Evolutionary conservation across 306 rosid species (phyloP).

Genomic region (Castanospermum australe): DNA sequence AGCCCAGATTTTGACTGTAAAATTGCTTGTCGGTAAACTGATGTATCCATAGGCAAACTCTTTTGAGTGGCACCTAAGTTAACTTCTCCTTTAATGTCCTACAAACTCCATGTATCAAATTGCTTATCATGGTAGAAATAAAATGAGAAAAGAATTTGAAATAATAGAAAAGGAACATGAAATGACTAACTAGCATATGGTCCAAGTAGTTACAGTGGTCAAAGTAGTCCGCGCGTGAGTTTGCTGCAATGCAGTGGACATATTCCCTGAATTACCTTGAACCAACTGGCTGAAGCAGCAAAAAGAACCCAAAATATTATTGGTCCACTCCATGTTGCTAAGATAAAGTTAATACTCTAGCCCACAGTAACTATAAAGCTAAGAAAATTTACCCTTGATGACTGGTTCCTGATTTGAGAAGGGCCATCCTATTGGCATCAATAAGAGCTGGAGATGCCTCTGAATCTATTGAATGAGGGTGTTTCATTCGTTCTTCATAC

Average conservation of each 20-base stretch:
- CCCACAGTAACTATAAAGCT: background rate
- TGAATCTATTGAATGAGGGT: slow-evolving; percentile 74
- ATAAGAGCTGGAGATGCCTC: slow-evolving; percentile 67
- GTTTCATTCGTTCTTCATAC: slow-evolving; percentile 84
- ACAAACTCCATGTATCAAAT: slow-evolving; percentile 36
- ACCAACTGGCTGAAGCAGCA: slow-evolving; percentile 64
- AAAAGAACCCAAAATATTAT: slow-evolving; percentile 32
- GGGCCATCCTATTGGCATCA: slow-evolving; percentile 75
- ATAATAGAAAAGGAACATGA: background rate
- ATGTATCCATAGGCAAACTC: slow-evolving; percentile 78
- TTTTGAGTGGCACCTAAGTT: slow-evolving; percentile 58
- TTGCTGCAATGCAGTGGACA: slow-evolving; percentile 75
- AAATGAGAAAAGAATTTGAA: slow-evolving; percentile 1
- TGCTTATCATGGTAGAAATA: slow-evolving; percentile 28
- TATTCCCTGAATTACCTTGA: slow-evolving; percentile 73
- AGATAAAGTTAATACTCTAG: slow-evolving; percentile 16
- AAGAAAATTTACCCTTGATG: slow-evolving; percentile 69
- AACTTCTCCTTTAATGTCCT: slow-evolving; percentile 77
- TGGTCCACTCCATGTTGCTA: background rate
- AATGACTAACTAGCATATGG: slow-evolving; percentile 21
- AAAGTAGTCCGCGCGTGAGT: slow-evolving; percentile 65
- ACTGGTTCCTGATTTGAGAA: slow-evolving; percentile 66
- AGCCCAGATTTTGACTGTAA: slow-evolving; percentile 79
- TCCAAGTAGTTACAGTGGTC: slow-evolving; percentile 55
- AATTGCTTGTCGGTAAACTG: slow-evolving; percentile 72